Percentiles rank a stretch among this genome's conserved stretches.
Conservation (phyloP, 331 rosid species). For the Ulmus americana region DNA sequence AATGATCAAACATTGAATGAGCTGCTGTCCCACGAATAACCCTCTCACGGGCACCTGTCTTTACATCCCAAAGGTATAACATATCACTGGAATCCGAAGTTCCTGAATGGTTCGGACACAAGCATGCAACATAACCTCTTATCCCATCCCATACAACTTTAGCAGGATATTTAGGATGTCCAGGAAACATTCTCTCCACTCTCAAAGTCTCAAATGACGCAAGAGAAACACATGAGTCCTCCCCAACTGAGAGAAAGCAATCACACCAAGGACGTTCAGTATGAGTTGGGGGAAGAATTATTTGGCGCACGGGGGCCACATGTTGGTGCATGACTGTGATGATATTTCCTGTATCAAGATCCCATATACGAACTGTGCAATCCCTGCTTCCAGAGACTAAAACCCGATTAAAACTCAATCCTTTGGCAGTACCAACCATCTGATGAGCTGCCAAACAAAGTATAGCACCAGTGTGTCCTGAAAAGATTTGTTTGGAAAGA, state of each 20-base stretch:
- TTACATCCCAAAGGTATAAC: constrained; percentile 83
- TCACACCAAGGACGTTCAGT: constrained; percentile 75
- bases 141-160: constrained; percentile 93
- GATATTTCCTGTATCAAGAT: constrained; percentile 64
- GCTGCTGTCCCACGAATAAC: constrained; percentile 83
- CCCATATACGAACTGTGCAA: constrained; percentile 82
- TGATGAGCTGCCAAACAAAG: constrained; percentile 92
- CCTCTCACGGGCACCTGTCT: constrained; percentile 86
- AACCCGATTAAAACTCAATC: constrained; percentile 43
- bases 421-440: constrained; percentile 44
- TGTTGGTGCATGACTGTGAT: constrained; percentile 87
- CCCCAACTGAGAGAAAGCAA: constrained; percentile 92
- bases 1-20: constrained; percentile 84
- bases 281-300: constrained; percentile 65
- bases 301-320: constrained; percentile 84
- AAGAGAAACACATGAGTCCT: constrained; percentile 84
- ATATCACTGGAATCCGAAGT: constrained; percentile 56
- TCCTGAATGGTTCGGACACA: constrained; percentile 57
- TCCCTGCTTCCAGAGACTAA: constrained; percentile 92
- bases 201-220: constrained; percentile 75
- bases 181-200: constrained; percentile 95
- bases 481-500: constrained; percentile 46
- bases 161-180: constrained; percentile 72
- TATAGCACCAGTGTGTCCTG: constrained; percentile 75
- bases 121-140: constrained; percentile 82